A percentile compares a stretch with the other conserved stretches of the same genome.
Evolutionary conservation across 768 basidiomycete species (phyloP).

Genomic region (Lactifluus piperatus): DNA sequence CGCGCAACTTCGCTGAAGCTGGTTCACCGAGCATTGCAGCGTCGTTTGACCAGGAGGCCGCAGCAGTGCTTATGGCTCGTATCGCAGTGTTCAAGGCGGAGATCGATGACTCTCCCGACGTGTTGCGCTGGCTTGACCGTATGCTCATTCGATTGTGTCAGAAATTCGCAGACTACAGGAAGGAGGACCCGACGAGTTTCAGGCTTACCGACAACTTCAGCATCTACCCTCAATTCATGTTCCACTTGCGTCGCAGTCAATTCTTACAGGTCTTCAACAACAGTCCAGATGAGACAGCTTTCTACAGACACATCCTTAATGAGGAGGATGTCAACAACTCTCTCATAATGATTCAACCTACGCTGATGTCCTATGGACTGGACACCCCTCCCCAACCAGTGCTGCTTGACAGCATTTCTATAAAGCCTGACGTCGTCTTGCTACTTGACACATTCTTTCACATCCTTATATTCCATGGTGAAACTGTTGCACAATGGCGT

Average conservation of each 20-base stretch:
- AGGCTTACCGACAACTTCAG: conserved; percentile 91
- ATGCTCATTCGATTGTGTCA: conserved; percentile 98
- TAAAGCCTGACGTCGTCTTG: conserved; percentile 93
- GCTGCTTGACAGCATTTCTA: conserved; percentile 92
- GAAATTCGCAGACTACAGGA: conserved; percentile 98
- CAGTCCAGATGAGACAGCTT: conserved; percentile 98
- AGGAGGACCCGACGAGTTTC: conserved; percentile 95
- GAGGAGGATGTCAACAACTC: conserved; percentile 99
- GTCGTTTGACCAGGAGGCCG: conserved; percentile 96
- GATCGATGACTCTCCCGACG: conserved; percentile 96
- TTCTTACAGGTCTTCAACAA: conserved; percentile 99
- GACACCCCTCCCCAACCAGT: conserved; percentile 90
- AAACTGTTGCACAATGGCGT: conserved; percentile 94
- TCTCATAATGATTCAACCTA: conserved; percentile 99
- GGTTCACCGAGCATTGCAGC: conserved; percentile 90
- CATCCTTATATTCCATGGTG: conserved; percentile 98
- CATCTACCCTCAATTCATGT: conserved; percentile 99
- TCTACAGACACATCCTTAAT: conserved; percentile 95
- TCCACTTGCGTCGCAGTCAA: conserved; percentile 94
- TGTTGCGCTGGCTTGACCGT: conserved; percentile 92
- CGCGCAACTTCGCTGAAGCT: conserved; percentile 94
- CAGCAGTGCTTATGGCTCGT: conserved; percentile 95
- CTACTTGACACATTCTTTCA: conserved; percentile 99
- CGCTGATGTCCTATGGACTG: conserved; percentile 96
- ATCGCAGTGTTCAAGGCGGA: conserved; percentile 99